phyloP scores from a whole-genome alignment of 148 eudicot genomes.

The Pouteria glomerata region DNA sequence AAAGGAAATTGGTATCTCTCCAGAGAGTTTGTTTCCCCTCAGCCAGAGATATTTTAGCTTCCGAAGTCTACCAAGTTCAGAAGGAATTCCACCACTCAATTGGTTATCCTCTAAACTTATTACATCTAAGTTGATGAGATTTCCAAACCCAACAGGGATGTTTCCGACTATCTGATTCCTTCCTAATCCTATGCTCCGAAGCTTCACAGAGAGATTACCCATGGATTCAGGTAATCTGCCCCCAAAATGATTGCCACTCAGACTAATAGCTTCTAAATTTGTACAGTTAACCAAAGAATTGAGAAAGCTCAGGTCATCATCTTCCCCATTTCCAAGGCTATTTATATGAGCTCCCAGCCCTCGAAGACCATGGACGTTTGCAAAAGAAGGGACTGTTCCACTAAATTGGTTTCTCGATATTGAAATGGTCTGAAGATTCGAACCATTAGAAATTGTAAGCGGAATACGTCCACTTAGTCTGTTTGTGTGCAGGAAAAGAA shows the following conservation, averaged over 20 bases:
- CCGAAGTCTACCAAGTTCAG: conserved; percentile 1
- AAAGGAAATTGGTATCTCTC: conserved; percentile 9
- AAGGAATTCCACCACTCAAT: conserved; percentile 10
- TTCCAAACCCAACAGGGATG: conserved; percentile 7
- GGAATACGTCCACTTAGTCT: neutral
- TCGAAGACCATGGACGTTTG: neutral
- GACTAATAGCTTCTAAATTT: neutral
- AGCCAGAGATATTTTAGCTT: neutral
- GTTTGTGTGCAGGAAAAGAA: neutral
- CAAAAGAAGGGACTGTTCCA: neutral
- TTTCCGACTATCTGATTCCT: neutral
- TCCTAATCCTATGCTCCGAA: neutral
- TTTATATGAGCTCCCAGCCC: neutral
- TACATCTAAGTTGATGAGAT: neutral
- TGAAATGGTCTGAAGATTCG: neutral
- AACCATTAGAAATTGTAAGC: neutral
- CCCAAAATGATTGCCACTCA: neutral
- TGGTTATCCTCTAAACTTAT: neutral
- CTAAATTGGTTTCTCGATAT: neutral
- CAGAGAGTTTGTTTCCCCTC: neutral
- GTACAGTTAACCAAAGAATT: conserved; percentile 10
- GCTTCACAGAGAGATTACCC: conserved; percentile 10
- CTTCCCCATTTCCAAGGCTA: neutral
- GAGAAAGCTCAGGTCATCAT: conserved; percentile 1
- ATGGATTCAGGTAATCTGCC: neutral